A percentile compares a stretch with the other conserved stretches of the same genome.
phyloP scores from a whole-genome alignment of 495 filamentous ascomycete species.

The Podospora pseudocomata region DNA sequence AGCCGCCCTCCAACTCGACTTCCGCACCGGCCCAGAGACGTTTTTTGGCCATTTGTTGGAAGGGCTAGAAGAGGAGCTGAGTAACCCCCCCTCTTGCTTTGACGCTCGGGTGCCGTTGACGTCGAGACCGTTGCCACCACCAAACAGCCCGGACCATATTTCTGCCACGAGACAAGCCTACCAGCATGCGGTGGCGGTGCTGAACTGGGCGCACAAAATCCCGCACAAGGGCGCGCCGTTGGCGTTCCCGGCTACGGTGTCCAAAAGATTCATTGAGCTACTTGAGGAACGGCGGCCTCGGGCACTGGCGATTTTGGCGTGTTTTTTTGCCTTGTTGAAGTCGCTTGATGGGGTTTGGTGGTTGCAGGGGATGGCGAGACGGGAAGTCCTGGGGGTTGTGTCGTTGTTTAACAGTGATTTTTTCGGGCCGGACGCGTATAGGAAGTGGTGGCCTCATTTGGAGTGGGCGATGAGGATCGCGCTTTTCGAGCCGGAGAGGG shows the following conservation, averaged over 20 bases:
- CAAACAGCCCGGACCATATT: slow-evolving; percentile 20
- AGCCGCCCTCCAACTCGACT: slow-evolving; percentile 48
- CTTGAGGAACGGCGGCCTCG: slow-evolving; percentile 49
- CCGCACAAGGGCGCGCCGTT: slow-evolving; percentile 51
- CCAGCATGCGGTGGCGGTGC: slow-evolving; percentile 51
- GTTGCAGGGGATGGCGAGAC: slow-evolving; percentile 53
- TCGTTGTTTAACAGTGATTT: slow-evolving; percentile 47
- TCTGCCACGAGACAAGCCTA: slow-evolving; percentile 48
- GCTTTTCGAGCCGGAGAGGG: slow-evolving; percentile 31
- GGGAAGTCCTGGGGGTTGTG: slow-evolving; percentile 53
- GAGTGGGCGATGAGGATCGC: slow-evolving; percentile 54
- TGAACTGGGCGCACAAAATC: slow-evolving; percentile 57
- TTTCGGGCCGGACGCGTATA: slow-evolving; percentile 35
- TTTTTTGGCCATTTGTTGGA: slow-evolving; percentile 53
- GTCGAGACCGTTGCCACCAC: background rate
- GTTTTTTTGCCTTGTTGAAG: slow-evolving; percentile 55
- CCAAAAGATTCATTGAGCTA: slow-evolving; percentile 52
- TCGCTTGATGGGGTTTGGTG: slow-evolving; percentile 53
- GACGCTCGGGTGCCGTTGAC: slow-evolving; percentile 11
- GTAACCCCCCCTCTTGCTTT: slow-evolving; percentile 20
- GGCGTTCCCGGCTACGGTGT: slow-evolving; percentile 57
- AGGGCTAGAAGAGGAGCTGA: slow-evolving; percentile 48
- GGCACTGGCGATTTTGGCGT: slow-evolving; percentile 52
- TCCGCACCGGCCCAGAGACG: slow-evolving; percentile 35
- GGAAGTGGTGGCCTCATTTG: slow-evolving; percentile 53